Percentiles rank a stretch among this genome's conserved stretches.
phyloP scores from a whole-genome alignment of 2,329 filamentous ascomycete genomes.

The Rutstroemia sp. region DNA sequence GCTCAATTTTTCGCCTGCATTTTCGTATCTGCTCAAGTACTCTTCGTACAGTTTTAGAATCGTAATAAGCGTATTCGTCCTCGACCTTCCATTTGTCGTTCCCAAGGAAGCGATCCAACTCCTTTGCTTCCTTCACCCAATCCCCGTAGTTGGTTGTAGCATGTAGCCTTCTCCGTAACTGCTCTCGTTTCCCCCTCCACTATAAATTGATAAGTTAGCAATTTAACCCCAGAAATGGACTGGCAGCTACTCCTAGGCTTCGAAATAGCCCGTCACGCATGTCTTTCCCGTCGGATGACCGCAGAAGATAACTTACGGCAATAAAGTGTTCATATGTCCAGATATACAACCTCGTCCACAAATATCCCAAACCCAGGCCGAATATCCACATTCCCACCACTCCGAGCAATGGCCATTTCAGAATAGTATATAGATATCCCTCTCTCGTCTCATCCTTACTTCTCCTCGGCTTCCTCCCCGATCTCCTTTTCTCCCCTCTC shows the following conservation, averaged over 20 bases:
- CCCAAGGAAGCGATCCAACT: constrained; percentile 73
- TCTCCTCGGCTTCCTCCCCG: constrained; percentile 31
- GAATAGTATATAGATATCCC: constrained; percentile 78
- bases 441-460: constrained; percentile 90
- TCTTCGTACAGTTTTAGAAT: constrained; percentile 71
- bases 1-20: constrained; percentile 45
- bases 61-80: constrained; percentile 78
- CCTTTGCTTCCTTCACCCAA: constrained; percentile 74
- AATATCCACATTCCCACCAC: constrained; percentile 75
- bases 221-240: not conserved
- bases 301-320: not conserved
- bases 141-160: constrained; percentile 68
- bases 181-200: constrained; percentile 75
- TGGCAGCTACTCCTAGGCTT: not conserved
- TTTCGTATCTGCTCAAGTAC: constrained; percentile 70
- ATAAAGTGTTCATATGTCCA: constrained; percentile 64
- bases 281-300: not conserved
- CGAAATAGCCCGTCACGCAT: not conserved
- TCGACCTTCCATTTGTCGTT: constrained; percentile 74
- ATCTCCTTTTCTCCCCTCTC: constrained; percentile 32
- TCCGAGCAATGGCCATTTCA: constrained; percentile 87
- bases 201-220: constrained; percentile 46
- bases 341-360: constrained; percentile 81
- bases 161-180: constrained; percentile 63
- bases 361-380: constrained; percentile 65